Evolutionary conservation across 345 rosid genomes (phyloP), one percentile per base, ranked within the genome.

Genomic region (Eucalyptus curtisii): DNA sequence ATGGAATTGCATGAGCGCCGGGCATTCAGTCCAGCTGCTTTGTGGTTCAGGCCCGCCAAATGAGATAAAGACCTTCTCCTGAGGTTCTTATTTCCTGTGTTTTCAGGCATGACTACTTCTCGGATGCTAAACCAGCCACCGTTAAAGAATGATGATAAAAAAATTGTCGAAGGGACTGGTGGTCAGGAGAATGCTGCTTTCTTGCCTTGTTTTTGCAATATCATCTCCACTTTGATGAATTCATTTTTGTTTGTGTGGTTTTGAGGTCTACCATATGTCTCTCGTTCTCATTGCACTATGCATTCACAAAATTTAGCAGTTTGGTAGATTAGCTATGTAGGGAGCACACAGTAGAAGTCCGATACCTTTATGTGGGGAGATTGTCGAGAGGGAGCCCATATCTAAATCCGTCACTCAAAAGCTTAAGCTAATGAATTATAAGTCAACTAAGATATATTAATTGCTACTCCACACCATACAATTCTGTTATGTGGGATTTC

Each of bases 31-130:
- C 81, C 25, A 33, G 11, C 25, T 45, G 59, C 61, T 52, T 50
- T 59, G 45, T 33, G 47, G 44, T 86, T 10, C 13, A 49, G n/a
- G 87, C 27, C 17, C 17, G 13, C 13, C 4, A 17, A 50, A 52
- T 31, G 61, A 25, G 64, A 45, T 13, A 2, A 45, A 53, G 31
- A 86, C 27, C 42, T 53, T 53, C 88, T 19, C 7, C n/a, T 16
- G 42, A 16, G 87, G n/a, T 53, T 52, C 10, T 50, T 86, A n/a
- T n/a, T 16, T 86, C 16, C 47, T 71, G 84, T 55, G 31, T 81
- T 90, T 64, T 48, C 95, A 97, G 99, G 95, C 92, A 94, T 44
- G 98, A 97, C 90, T 95, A 93, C 90, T 92, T 49, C 57, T 45
- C 95, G 5, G 93, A 91, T 90, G 88, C 85, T 40, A 91, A 95